A percentile compares a stretch with the other conserved stretches of the same genome.
These are phyloP conservation scores for Schwanniomyces yamadae DNA, from an alignment of 805 yeast genomes.

Conservation along the genomic window DNA sequence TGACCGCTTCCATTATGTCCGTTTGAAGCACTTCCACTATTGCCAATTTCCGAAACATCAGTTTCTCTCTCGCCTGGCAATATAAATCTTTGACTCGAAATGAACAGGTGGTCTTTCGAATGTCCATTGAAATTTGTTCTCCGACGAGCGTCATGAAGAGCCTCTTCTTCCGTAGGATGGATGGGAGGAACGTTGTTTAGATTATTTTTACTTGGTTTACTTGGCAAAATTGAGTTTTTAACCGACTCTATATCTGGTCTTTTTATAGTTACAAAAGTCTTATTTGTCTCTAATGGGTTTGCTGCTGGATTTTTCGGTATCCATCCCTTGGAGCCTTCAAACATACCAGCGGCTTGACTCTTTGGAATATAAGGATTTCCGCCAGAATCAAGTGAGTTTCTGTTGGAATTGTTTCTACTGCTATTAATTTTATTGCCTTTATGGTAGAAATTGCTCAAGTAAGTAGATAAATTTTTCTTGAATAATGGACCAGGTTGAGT, in stretches of 20 bases:
- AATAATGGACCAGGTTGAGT: slow-evolving; percentile 73
- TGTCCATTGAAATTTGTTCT: slow-evolving; percentile 9
- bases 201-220: slow-evolving; percentile 13
- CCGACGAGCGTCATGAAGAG: slow-evolving; percentile 25
- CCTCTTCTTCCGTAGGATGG: slow-evolving; percentile 47
- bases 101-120: no score
- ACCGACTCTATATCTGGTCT: slow-evolving; percentile 40
- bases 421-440: slow-evolving; percentile 11
- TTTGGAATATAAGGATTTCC: slow-evolving; percentile 6
- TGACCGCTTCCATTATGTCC: slow-evolving; percentile 5
- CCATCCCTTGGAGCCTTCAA: slow-evolving; percentile 25
- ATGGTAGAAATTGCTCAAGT: slow-evolving; percentile 61
- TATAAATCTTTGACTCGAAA: slow-evolving; percentile 16
- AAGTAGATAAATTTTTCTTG: slow-evolving; percentile 65
- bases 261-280: slow-evolving; percentile 67
- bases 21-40: background rate
- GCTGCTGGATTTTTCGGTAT: slow-evolving; percentile 67
- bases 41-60: slow-evolving; percentile 22
- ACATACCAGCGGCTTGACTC: slow-evolving; percentile 6
- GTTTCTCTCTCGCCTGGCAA: slow-evolving; percentile 24
- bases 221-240: slow-evolving; percentile 20
- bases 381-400: slow-evolving; percentile 39
- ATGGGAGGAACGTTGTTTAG: slow-evolving; percentile 24
- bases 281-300: slow-evolving; percentile 66
- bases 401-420: slow-evolving; percentile 33